Evolutionary conservation across 116 monocot species (phyloP), one percentile per base, ranked within the genome.

Genomic region (Zostera marina): DNA sequence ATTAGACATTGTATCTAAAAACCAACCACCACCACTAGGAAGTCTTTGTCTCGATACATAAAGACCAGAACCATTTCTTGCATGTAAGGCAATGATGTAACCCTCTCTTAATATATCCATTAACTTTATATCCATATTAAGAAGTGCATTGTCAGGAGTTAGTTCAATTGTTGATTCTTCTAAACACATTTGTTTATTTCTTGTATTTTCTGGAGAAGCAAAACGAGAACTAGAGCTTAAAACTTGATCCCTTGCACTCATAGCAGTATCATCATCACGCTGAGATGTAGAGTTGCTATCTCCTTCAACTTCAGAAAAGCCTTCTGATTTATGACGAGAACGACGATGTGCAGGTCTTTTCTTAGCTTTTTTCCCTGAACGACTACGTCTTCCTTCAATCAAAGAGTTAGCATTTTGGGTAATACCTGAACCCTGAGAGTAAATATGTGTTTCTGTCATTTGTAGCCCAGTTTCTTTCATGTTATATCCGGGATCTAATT

Each of bases 291-390:
- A 78, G 44, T 79, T 74, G 41, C 79, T 74, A 21, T 69, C 79
- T n/a, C 78, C 70, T 71, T 87, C 89, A 52, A 59, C 73, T 55
- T 70, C 71, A 60, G 82, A 81, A 68, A 66, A 63, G 13, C 84
- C 81, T 71, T 79, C 74, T 48, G 74, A 79, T 47, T 89, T 82
- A 12, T 76, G 85, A 23, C 58, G 75, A 17, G 85, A 83, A 44
- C 83, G 66, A 47, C 82, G 86, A 19, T 70, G 83, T 45, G 90
- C 90, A 63, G 78, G 77, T 65, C 98, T 82, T 74, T 98, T 98
- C 71, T 86, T 98, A 47, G 80, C 76, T 69, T 98, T 98, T 70
- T 90, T 98, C 38, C 80, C 78, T 23, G 98, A 98, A 68, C 79
- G 72, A 64, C 90, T 79, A 11, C 62, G 80, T 52, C 73, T 72